Conservation (phyloP, 129 eudicot species). For the Solidago caesia region DNA sequence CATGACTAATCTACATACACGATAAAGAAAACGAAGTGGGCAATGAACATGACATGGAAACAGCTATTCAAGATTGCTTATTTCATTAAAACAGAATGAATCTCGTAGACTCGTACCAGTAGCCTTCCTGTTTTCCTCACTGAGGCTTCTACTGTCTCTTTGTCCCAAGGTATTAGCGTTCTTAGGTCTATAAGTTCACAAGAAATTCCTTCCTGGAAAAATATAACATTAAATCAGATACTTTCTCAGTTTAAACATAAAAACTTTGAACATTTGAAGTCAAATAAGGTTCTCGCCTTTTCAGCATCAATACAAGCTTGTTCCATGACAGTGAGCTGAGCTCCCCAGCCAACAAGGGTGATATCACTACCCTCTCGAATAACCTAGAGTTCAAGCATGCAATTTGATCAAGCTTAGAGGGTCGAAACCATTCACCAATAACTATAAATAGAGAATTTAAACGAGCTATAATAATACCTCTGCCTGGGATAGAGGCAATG, state of each 20-base stretch:
- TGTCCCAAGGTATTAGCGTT: slow-evolving; percentile 95
- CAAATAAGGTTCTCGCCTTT: slow-evolving; percentile 50
- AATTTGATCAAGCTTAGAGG: slow-evolving; percentile 21
- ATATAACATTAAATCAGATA: background rate
- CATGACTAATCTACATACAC: slow-evolving; percentile 81
- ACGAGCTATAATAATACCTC: slow-evolving; percentile 53
- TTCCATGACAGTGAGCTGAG: slow-evolving; percentile 88
- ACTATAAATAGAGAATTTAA: background rate
- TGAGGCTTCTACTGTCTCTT: slow-evolving; percentile 93
- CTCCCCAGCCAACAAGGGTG: slow-evolving; percentile 99
- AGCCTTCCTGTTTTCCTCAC: slow-evolving; percentile 90
- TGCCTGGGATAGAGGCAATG: slow-evolving; percentile 87
- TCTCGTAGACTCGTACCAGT: slow-evolving; percentile 69
- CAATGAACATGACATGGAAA: slow-evolving; percentile 1
- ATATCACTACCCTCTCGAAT: slow-evolving; percentile 89
- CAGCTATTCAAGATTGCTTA: background rate
- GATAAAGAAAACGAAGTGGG: slow-evolving; percentile 16
- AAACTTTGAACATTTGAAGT: background rate
- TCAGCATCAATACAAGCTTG: slow-evolving; percentile 88
- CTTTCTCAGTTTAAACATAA: background rate
- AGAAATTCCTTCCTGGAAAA: slow-evolving; percentile 90
- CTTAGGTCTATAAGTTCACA: slow-evolving; percentile 92
- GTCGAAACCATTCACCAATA: background rate
- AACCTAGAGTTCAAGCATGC: slow-evolving; percentile 44
- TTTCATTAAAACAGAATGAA: background rate